These are phyloP conservation scores for Cryptococcus maquisensis DNA, from an alignment of 1,284 basidiomycete species.

Conservation along the genomic window DNA sequence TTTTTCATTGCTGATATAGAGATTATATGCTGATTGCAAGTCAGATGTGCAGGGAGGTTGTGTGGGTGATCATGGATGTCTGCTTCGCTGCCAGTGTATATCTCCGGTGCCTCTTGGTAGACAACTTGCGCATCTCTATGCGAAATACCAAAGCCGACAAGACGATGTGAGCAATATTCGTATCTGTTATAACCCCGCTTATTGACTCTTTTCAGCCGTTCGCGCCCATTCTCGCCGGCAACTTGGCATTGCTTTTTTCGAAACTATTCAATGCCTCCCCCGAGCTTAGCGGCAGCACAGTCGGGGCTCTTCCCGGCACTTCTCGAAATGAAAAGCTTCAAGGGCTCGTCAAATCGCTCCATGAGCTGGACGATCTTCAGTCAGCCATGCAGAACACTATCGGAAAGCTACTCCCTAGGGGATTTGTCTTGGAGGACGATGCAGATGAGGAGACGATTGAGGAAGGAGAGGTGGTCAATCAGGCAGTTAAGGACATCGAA, in stretches of 20 bases:
- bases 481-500: no score
- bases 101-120: constrained; percentile 3
- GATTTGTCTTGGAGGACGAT: background rate
- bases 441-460: background rate
- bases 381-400: constrained; percentile 7
- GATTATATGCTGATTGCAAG: background rate
- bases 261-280: constrained; percentile 4
- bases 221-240: constrained; percentile 9
- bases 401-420: background rate
- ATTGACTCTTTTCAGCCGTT: constrained; percentile 1
- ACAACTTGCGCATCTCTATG: constrained; percentile 12
- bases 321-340: constrained; percentile 5
- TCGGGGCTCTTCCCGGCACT: constrained; percentile 7
- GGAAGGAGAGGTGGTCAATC: no score
- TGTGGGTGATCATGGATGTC: constrained; percentile 6
- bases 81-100: constrained; percentile 12
- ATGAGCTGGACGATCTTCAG: constrained; percentile 6
- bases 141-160: background rate
- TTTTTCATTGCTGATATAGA: background rate
- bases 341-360: constrained; percentile 10
- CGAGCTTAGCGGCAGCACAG: background rate
- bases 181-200: background rate
- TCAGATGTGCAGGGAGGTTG: constrained; percentile 4
- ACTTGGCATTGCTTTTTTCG: constrained; percentile 19
- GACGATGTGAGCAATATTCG: constrained; percentile 11